Evolutionary conservation across 2,329 filamentous ascomycete genomes (phyloP), one percentile per base, ranked within the genome.

Genomic region (Conoideocrella luteorostrata): DNA sequence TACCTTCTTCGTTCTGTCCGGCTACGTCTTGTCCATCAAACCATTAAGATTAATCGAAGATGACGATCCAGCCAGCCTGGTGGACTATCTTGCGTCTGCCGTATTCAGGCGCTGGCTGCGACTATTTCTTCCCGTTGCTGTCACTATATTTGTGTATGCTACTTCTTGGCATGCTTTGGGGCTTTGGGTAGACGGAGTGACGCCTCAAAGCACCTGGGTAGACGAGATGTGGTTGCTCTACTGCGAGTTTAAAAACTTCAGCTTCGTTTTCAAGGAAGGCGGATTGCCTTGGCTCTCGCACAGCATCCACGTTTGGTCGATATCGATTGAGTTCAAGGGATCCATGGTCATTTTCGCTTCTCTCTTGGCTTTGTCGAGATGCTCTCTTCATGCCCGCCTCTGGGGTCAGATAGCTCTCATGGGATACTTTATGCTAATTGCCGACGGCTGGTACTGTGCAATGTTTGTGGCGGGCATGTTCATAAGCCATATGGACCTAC

Each of bases 401-500:
- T 67, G 66, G 58, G 74, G 74, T 54, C 63, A 78, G 52, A 37
- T 68, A 1, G 71, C 56, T 1, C 64, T 87, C 10, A 70, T 78
- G 17, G 66, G 69, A 49, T 87, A 86, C 61, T 84, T 84, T 55
- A 66, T 86, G 56, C 85, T 83, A 57, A 72, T 86, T 41, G 72
- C 72, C 4, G 83, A 87, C 56, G 82, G 79, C 20, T 78, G 72
- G 61, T 78, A 78, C 55, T 76, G 74, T 50, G 69, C 78, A 13
- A 67, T 81, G 59, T 84, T 84, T 56, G 59, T 75, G 11, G 63
- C 70, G 1, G 81, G 81, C 18, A 79, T 83, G 74, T 59, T 83
- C 4, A 67, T 82, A 11, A 74, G 73, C 57, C 78, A 84, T 46
- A 59, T 84, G 23, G 80, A 84, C 50, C 53, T 78, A 5, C 68